These are phyloP conservation scores for Aspergillus niger DNA, from an alignment of 2,329 filamentous ascomycete species.

Conservation along the genomic window DNA sequence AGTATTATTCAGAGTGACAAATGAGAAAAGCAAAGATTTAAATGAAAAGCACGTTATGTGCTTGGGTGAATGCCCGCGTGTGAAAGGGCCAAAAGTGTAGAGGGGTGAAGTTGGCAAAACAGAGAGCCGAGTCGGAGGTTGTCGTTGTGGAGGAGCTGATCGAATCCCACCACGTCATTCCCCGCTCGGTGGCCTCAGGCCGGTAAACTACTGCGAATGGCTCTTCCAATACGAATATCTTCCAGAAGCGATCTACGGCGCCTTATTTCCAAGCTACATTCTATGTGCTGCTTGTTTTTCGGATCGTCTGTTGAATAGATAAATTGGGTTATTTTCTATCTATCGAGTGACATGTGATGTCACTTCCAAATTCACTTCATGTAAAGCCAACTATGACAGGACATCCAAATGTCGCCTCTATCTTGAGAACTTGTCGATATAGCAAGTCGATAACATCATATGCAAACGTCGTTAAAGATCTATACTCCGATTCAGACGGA, in stretches of 20 bases:
- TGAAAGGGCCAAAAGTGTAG: neutral
- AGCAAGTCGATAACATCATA: neutral
- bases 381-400: conserved; percentile 1
- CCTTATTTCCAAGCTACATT: neutral
- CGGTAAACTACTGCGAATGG: too few species aligned
- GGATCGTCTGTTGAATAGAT: neutral
- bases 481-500: neutral
- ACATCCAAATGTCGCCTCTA: neutral
- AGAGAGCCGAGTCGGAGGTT: conserved; percentile 7
- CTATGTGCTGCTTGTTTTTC: neutral
- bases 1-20: neutral
- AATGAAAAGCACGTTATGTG: too few species aligned
- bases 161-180: conserved; percentile 36
- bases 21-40: neutral
- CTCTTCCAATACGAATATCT: neutral
- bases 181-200: conserved; percentile 20
- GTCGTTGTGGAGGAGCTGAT: conserved; percentile 2
- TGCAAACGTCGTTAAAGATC: conserved; percentile 5
- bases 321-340: conserved; percentile 2
- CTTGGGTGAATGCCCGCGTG: neutral
- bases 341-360: neutral
- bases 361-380: neutral
- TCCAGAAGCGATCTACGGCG: neutral
- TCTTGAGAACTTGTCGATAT: neutral
- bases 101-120: neutral